Base-by-base conservation (phyloP, 2,329 filamentous ascomycete species). In the Hypoxylon sp. region DNA sequence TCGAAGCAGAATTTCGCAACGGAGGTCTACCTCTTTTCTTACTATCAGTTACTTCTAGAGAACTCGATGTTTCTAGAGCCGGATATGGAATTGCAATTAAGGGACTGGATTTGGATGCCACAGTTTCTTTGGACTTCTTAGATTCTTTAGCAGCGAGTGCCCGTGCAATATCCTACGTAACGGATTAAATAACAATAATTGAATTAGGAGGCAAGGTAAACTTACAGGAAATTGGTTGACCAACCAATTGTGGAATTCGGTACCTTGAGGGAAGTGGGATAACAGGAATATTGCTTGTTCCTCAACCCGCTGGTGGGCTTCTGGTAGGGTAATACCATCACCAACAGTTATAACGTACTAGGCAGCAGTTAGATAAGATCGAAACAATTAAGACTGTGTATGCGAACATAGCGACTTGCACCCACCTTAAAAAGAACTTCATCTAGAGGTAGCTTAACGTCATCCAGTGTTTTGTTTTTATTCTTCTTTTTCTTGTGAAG, bases 321-420 rank as follows among this genome's bases (percentile, higher is more conserved):
- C 81, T 17, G 77, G 69, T 4, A 77, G 67, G 1, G 79, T 76
- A 20, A 75, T 71, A 6, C 80, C 81, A 53, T 83, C 78, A 8
- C 82, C 82, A 12, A 77, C 68, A 36, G 65, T 70, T n/a, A 77
- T 66, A 13, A 79, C 77, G 60, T 83, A 84, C 73, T 81, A 49
- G 8, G 13, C 16, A 36, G 13, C 12, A 32, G 51, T 44, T 35
- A 51, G 36, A 6, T 30, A 34, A 7, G 9, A 7, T 29, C 1
- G 7, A 20, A 16, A n/a, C 0, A 36, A 26, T 12, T 19, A 41
- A 20, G 12, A 16, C 21, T 37, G 12, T 29, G 25, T 42, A 9
- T 25, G 19, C 12, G n/a, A 12, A 45, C 16, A 25, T 31, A 7
- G 30, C n/a, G 9, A 8, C 8, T 3, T 32, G 29, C 12, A 45